phyloP scores from a whole-genome alignment of 1,284 basidiomycete species.

The Pseudozyma tsukubaensis region DNA sequence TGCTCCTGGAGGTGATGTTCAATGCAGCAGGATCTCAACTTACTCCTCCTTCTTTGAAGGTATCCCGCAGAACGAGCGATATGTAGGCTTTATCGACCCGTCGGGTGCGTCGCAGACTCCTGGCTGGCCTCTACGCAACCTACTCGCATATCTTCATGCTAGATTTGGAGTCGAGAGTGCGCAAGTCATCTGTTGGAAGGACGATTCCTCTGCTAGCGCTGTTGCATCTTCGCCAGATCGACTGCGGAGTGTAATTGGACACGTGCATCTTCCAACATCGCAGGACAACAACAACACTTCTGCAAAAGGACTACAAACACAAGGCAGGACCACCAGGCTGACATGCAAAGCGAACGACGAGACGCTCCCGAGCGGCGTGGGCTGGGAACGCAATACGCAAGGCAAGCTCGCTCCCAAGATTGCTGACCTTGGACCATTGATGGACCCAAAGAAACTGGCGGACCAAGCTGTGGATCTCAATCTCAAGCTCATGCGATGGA shows the following conservation, averaged over 20 bases:
- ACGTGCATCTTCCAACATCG: constrained; percentile 16
- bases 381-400: constrained; percentile 91
- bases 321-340: constrained; percentile 13
- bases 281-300: neutral
- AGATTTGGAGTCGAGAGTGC: constrained; percentile 69
- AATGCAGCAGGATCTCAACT: constrained; percentile 24
- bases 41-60: constrained; percentile 72
- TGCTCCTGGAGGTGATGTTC: neutral
- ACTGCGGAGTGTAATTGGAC: constrained; percentile 23
- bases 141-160: constrained; percentile 76
- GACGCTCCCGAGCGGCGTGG: constrained; percentile 76
- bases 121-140: constrained; percentile 94
- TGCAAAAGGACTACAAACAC: neutral
- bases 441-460: constrained; percentile 88
- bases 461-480: constrained; percentile 97
- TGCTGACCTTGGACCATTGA: constrained; percentile 92
- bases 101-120: constrained; percentile 81
- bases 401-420: constrained; percentile 87
- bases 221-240: neutral
- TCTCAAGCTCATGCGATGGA: constrained; percentile 97
- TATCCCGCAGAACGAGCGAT: constrained; percentile 67
- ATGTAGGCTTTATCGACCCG: constrained; percentile 80
- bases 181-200: constrained; percentile 70
- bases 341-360: constrained; percentile 29
- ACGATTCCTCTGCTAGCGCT: constrained; percentile 21